Evolutionary conservation across 2,329 filamentous ascomycete genomes (phyloP).

Genomic region (Cercospora janseana): DNA sequence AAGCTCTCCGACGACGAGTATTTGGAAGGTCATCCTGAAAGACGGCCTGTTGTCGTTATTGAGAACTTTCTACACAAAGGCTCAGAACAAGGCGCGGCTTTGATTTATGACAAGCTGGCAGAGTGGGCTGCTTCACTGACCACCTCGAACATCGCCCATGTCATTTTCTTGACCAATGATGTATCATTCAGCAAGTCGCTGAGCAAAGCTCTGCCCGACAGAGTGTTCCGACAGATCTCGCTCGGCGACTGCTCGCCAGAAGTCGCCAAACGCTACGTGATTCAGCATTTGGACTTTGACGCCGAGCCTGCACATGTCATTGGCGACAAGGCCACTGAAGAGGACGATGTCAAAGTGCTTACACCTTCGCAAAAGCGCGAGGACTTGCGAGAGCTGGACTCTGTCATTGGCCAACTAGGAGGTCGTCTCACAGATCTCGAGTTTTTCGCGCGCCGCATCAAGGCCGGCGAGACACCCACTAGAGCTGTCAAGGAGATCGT

Average conservation of each 20-base stretch:
- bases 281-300: constrained; percentile 68
- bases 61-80: constrained; percentile 87
- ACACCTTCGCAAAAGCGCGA: constrained; percentile 49
- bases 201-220: constrained; percentile 81
- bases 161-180: constrained; percentile 90
- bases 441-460: constrained; percentile 85
- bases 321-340: constrained; percentile 40
- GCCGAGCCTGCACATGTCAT: constrained; percentile 33
- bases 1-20: constrained; percentile 78
- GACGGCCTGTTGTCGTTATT: constrained; percentile 77
- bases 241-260: constrained; percentile 81
- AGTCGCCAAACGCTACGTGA: constrained; percentile 85
- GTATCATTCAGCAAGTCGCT: constrained; percentile 84
- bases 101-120: constrained; percentile 57
- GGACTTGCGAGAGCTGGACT: constrained; percentile 71
- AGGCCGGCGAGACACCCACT: constrained; percentile 77
- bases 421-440: constrained; percentile 95
- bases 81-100: constrained; percentile 42
- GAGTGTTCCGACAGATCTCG: constrained; percentile 82
- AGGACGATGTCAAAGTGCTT: constrained; percentile 43
- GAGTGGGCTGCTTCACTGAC: constrained; percentile 86
- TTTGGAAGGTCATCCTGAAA: constrained; percentile 83
- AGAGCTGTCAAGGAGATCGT: constrained; percentile 85
- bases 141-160: constrained; percentile 84
- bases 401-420: constrained; percentile 76